phyloP scores from a whole-genome alignment of 345 rosid genomes.

The Odontarrhena argentea region DNA sequence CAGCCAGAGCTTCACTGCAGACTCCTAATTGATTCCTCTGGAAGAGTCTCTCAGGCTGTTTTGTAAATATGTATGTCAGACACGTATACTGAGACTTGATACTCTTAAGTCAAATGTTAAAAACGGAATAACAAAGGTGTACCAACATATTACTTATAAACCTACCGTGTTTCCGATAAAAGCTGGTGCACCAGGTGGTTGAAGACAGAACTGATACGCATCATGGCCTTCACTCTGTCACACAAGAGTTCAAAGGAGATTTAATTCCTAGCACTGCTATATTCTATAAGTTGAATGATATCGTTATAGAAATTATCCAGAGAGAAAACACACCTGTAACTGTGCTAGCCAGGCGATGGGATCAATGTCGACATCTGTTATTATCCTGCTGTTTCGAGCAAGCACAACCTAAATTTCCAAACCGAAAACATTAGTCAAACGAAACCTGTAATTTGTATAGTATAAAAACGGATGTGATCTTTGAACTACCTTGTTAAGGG shows the following conservation, averaged over 20 bases:
- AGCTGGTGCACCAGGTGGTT: slow-evolving; percentile 89
- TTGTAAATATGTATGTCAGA: slow-evolving; percentile 53
- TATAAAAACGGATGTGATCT: neutral
- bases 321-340: slow-evolving; percentile 58
- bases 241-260: slow-evolving; percentile 5
- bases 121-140: neutral
- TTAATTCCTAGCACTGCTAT: neutral
- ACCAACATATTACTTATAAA: slow-evolving; percentile 2
- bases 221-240: slow-evolving; percentile 76
- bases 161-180: slow-evolving; percentile 95
- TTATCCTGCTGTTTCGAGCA: slow-evolving; percentile 77
- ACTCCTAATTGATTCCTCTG: slow-evolving; percentile 72
- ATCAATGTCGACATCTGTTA: slow-evolving; percentile 67
- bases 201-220: slow-evolving; percentile 90
- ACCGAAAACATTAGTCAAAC: neutral
- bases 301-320: neutral
- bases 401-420: slow-evolving; percentile 69
- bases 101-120: neutral
- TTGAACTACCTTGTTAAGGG: slow-evolving; percentile 64
- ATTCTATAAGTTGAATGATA: neutral
- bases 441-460: neutral
- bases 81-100: neutral
- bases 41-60: slow-evolving; percentile 98
- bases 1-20: slow-evolving; percentile 92
- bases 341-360: slow-evolving; percentile 81